Percentiles rank a stretch among this genome's conserved stretches.
Evolutionary conservation across 208 protist species (phyloP).

Genomic region (Wallacemonas sp.): DNA sequence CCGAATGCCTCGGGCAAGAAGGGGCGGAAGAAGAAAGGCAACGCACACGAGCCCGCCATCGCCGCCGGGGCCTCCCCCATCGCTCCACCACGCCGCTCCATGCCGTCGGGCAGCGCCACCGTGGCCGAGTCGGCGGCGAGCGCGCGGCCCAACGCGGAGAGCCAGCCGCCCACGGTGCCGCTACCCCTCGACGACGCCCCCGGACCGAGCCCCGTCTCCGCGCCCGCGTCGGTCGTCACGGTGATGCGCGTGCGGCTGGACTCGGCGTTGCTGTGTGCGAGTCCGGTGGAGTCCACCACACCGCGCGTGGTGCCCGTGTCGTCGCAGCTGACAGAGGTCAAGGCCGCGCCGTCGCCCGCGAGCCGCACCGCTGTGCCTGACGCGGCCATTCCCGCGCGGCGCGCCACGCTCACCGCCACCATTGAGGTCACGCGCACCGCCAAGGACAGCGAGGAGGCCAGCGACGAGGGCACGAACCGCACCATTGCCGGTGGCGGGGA

Average conservation of each 20-base stretch:
- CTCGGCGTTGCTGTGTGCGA: neutral
- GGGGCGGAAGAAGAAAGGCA: constrained; percentile 2
- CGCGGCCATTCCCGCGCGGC: neutral
- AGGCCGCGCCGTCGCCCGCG: neutral
- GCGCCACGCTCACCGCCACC: neutral
- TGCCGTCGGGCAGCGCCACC: neutral
- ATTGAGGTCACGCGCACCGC: neutral
- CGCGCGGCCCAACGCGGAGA: neutral
- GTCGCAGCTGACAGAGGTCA: neutral
- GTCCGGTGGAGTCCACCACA: neutral
- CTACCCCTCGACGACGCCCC: neutral
- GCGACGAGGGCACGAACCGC: neutral
- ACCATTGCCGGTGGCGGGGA: neutral
- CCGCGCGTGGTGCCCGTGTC: neutral
- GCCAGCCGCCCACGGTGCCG: neutral
- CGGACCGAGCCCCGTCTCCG: neutral
- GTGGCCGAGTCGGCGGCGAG: neutral
- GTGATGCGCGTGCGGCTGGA: constrained; percentile 5
- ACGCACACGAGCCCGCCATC: constrained; percentile 6
- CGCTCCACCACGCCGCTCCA: neutral
- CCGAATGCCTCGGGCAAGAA: constrained; percentile 9
- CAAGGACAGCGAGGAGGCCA: neutral
- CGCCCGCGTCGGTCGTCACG: constrained; percentile 1
- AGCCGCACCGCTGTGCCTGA: neutral
- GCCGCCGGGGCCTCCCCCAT: neutral